Evolutionary conservation across 2,329 filamentous ascomycete species (phyloP), one percentile per base, ranked within the genome.

Genomic region (Fusarium falciforme): DNA sequence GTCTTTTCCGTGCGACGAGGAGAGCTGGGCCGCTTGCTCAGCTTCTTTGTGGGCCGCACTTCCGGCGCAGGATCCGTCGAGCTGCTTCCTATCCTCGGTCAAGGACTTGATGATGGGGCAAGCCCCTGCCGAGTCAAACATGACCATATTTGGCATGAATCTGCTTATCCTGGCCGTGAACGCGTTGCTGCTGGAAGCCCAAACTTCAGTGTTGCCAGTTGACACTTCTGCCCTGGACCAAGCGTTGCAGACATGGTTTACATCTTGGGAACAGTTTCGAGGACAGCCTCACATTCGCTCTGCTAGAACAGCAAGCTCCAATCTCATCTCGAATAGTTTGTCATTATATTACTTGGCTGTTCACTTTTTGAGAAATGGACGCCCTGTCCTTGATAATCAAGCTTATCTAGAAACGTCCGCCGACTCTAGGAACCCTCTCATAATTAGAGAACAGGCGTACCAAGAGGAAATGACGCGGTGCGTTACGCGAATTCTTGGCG

Each of bases 381-480:
- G 58, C 9, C 58, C 36, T 2, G 17, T 42, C 8, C 38, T 44
- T 33, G 58, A 61, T 33, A 36, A 35, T 8, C 17, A 44, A 17
- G 58, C 58, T 20, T 61, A 61, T 61, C 36, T 42, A 29, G 17
- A 61, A 33, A 20, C 22, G 8, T 44, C 58, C 22, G 10, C 25
- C 4, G 36, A 61, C 7, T 11, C 36, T 22, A 40, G 58, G 36
- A 61, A 44, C 9, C 58, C 58, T 27, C 58, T 61, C 40, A 61
- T 44, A 25, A 14, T 61, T n/a, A 61, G 17, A 44, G 58, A 61
- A 44, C 36, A 61, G 58, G 58, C 27, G 17, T 61, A 61, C 8
- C 58, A 61, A 44, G 58, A 61, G 17, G 58, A 61, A 17, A 42
- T 61, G 58, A 44, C 36, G 36, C 58, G 25, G n/a, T 61, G 58